A percentile compares a stretch with the other conserved stretches of the same genome.
Evolutionary conservation across 2,329 filamentous ascomycete genomes (phyloP).

Genomic region (Dactylellina haptotyla): DNA sequence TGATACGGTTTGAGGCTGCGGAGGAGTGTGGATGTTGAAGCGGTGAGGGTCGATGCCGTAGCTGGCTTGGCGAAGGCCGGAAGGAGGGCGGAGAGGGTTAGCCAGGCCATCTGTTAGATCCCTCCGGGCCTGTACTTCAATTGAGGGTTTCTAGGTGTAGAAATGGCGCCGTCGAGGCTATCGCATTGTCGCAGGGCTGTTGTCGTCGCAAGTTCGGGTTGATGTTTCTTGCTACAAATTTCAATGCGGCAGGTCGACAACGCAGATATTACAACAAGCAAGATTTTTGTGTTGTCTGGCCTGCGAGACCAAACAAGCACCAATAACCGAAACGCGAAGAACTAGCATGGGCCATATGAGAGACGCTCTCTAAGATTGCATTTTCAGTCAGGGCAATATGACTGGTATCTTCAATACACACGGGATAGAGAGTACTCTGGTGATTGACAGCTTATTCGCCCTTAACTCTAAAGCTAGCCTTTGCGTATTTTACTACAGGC

Average conservation of each 20-base stretch:
- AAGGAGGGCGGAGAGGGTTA: slow-evolving; percentile 35
- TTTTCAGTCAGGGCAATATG: too few species aligned
- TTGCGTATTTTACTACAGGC: too few species aligned
- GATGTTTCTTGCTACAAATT: slow-evolving; percentile 21
- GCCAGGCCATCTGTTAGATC: slow-evolving; percentile 39
- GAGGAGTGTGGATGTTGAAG: slow-evolving; percentile 32
- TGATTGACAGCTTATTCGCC: too few species aligned
- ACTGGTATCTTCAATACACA: too few species aligned
- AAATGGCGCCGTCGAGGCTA: slow-evolving; percentile 30
- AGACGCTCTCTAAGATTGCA: too few species aligned
- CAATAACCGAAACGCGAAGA: too few species aligned
- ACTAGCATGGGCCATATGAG: too few species aligned
- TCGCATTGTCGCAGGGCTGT: slow-evolving; percentile 49
- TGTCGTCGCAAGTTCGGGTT: slow-evolving; percentile 19
- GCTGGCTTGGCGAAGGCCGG: slow-evolving; percentile 45
- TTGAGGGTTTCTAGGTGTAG: not conserved
- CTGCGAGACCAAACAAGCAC: not conserved
- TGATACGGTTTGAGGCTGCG: slow-evolving; percentile 20
- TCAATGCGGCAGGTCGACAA: slow-evolving; percentile 31
- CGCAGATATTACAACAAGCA: slow-evolving; percentile 34
- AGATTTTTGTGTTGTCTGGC: not conserved
- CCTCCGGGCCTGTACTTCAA: slow-evolving; percentile 16
- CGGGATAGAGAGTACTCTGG: too few species aligned
- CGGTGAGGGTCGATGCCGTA: slow-evolving; percentile 30
- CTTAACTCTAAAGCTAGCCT: too few species aligned